phyloP scores from a whole-genome alignment of 148 eudicot genomes.

The Diospyros lotus region DNA sequence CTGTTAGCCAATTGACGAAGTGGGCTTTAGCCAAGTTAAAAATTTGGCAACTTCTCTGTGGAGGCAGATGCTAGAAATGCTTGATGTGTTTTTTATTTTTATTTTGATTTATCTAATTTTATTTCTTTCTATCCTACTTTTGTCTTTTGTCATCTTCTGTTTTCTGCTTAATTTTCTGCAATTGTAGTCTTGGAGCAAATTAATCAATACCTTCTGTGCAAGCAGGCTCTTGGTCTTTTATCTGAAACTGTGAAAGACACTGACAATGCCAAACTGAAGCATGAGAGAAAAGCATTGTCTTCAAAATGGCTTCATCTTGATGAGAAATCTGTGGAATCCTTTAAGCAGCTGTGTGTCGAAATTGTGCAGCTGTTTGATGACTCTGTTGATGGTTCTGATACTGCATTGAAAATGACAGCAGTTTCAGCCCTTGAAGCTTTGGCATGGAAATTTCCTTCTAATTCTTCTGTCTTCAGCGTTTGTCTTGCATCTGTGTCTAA shows the following conservation, averaged over 20 bases:
- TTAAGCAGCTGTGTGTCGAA: slow-evolving; percentile 49
- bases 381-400: slow-evolving; percentile 28
- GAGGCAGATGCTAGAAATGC: background rate
- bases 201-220: background rate
- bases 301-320: slow-evolving; percentile 58
- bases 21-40: background rate
- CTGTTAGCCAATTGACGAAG: background rate
- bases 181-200: background rate
- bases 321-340: slow-evolving; percentile 44
- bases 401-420: slow-evolving; percentile 54
- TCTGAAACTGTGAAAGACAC: slow-evolving; percentile 61
- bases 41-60: background rate
- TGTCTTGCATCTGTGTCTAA: slow-evolving; percentile 61
- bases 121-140: background rate
- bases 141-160: background rate
- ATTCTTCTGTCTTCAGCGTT: slow-evolving; percentile 46
- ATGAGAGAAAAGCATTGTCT: slow-evolving; percentile 32
- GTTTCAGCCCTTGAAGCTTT: slow-evolving; percentile 71
- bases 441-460: slow-evolving; percentile 53
- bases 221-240: slow-evolving; percentile 71
- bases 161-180: background rate
- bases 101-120: too few relatives aligned
- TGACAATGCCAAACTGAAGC: slow-evolving; percentile 26
- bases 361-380: slow-evolving; percentile 61
- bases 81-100: too few relatives aligned